phyloP scores from a whole-genome alignment of 495 filamentous ascomycete genomes.

The Thermothielavioides terrestris region DNA sequence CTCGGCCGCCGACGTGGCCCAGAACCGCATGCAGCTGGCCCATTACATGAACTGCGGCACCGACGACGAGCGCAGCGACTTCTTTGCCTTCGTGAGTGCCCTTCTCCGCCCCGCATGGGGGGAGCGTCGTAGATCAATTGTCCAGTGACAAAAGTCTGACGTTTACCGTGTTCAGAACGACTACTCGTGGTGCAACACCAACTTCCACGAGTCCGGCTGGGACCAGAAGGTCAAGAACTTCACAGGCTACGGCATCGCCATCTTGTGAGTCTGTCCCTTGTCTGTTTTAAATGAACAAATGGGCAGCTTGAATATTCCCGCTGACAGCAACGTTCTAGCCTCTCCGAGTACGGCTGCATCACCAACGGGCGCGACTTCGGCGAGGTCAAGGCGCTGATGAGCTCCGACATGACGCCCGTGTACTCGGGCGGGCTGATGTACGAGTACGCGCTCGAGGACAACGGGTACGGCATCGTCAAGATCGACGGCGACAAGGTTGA shows the following conservation, averaged over 20 bases:
- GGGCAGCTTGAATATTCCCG: background rate
- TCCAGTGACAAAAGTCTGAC: too few relatives aligned
- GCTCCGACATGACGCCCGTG: constrained; percentile 72
- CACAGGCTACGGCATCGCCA: constrained; percentile 79
- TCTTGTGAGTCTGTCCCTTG: constrained; percentile 47
- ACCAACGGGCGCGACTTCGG: constrained; percentile 71
- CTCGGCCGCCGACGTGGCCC: constrained; percentile 67
- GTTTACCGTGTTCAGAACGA: constrained; percentile 57
- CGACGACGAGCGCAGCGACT: constrained; percentile 79
- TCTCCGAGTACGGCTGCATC: constrained; percentile 89
- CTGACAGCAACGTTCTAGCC: constrained; percentile 21
- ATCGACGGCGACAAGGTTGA: constrained; percentile 43
- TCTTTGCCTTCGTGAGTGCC: constrained; percentile 70
- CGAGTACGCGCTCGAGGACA: constrained; percentile 78
- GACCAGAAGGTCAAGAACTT: constrained; percentile 87
- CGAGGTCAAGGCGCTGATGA: constrained; percentile 76
- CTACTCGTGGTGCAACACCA: constrained; percentile 93
- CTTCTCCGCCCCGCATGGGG: background rate
- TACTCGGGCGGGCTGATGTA: constrained; percentile 96
- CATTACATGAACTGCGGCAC: constrained; percentile 91
- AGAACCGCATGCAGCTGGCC: constrained; percentile 68
- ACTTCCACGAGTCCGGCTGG: constrained; percentile 74
- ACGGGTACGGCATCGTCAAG: constrained; percentile 68
- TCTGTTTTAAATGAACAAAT: background rate
- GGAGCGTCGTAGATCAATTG: background rate